These are phyloP conservation scores for Rasamsonia emersonii DNA, from an alignment of 2,329 filamentous ascomycete species.

Conservation along the genomic window DNA sequence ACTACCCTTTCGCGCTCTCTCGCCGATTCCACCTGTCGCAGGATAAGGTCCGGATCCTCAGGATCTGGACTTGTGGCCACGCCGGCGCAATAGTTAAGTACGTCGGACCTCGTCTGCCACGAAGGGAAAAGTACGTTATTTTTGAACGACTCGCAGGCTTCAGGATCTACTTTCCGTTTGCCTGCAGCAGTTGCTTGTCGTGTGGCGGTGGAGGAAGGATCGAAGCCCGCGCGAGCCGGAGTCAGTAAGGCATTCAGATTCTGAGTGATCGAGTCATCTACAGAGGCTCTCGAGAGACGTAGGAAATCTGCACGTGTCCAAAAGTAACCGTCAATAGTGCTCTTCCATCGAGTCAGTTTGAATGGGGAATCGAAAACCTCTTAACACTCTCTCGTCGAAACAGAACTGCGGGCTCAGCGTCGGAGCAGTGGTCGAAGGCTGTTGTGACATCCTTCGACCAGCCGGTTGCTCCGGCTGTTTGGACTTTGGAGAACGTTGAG, in stretches of 20 bases:
- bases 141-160: constrained; percentile 64
- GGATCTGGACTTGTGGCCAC: constrained; percentile 84
- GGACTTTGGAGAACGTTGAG: constrained; percentile 14
- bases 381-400: constrained; percentile 60
- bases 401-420: constrained; percentile 65
- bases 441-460: constrained; percentile 29
- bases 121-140: constrained; percentile 73
- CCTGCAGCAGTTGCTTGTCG: constrained; percentile 45
- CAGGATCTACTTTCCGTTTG: constrained; percentile 48
- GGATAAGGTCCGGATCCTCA: constrained; percentile 67
- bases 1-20: constrained; percentile 65
- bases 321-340: constrained; percentile 5
- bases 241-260: constrained; percentile 84
- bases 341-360: neutral
- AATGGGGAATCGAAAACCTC: constrained; percentile 45
- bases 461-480: constrained; percentile 14
- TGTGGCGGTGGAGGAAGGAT: constrained; percentile 65
- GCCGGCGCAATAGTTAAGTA: constrained; percentile 79
- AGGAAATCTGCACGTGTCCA: constrained; percentile 65
- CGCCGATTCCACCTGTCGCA: constrained; percentile 62
- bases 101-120: constrained; percentile 75
- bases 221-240: constrained; percentile 63
- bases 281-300: constrained; percentile 68
- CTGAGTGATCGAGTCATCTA: constrained; percentile 90
- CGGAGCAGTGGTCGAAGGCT: constrained; percentile 37